Evolutionary conservation across 2,329 filamentous ascomycete genomes (phyloP), one percentile per base, ranked within the genome.

Genomic region (Meredithiella fracta): DNA sequence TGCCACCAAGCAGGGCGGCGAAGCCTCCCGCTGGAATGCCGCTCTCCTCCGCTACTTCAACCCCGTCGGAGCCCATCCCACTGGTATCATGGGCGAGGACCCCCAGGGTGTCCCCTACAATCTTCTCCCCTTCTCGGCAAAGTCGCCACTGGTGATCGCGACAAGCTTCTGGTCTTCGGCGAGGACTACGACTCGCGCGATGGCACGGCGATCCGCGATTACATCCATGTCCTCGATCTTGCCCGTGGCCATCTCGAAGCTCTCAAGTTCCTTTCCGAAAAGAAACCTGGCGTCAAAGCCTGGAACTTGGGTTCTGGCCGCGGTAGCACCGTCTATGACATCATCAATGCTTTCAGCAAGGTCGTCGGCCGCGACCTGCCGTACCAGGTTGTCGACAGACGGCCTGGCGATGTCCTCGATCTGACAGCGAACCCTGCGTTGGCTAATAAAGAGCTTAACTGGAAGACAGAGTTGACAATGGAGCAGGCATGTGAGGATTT

Each of bases 21-120:
- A 80, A 29, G 80, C 73, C 56, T 80, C 88, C 65, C 82, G 88
- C 65, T 97, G 87, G 87, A 97, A 97, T 69, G 92, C 80, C 57
- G 92, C 91, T 44, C 75, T 97, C 62, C 77, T 98, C 64, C 82
- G 92, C 64, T 98, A 98, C 75, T 98, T 98, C 76, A 98, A 98
- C 77, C 92, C 92, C 29, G 88, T 86, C 58, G 92, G 92, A 64
- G 85, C 89, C 57, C 92, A 98, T 70, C 92, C 94, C 51, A 91
- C 81, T 64, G 94, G 92, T 57, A 82, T 98, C 69, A 95, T 98
- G 89, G 92, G 92, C 63, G 92, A 98, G 73, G 92, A 98, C 70
- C 92, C 92, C 49, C 84, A 94, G 68, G 92, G 92, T 59, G 80
- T 96, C 22, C 92, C 92, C 1, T 97, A 88, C 77, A 98, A 98